These are phyloP conservation scores for Russula sp. DNA, from an alignment of 768 basidiomycete species.

Conservation along the genomic window DNA sequence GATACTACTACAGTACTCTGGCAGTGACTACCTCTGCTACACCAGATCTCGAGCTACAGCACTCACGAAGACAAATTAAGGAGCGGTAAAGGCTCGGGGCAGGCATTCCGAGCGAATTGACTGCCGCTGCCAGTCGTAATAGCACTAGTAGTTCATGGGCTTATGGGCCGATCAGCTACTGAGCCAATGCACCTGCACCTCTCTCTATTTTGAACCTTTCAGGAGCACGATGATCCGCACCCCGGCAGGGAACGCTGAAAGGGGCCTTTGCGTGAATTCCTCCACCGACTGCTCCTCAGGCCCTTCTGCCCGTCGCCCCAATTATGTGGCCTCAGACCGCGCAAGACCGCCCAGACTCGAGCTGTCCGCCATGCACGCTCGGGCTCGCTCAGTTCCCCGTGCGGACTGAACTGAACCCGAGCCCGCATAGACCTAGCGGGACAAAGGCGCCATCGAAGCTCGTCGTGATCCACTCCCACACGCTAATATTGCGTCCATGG, in stretches of 20 bases:
- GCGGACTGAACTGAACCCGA: constrained; percentile 29
- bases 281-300: constrained; percentile 22
- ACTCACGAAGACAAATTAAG: no score
- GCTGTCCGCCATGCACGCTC: constrained; percentile 34
- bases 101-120: no score
- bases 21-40: no score
- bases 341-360: constrained; percentile 49
- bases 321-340: constrained; percentile 50
- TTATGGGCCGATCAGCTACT: no score
- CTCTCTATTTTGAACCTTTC: constrained; percentile 31
- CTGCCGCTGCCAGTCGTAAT: no score
- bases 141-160: no score
- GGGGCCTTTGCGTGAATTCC: constrained; percentile 42
- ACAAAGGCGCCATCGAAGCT: constrained; percentile 77
- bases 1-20: no score
- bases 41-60: no score
- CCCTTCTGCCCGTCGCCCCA: constrained; percentile 32
- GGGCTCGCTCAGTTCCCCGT: constrained; percentile 31
- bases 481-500: constrained; percentile 54
- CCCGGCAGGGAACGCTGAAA: constrained; percentile 59
- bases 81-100: no score
- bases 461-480: constrained; percentile 74
- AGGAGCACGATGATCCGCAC: constrained; percentile 79
- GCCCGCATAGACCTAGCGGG: no score
- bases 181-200: constrained; percentile 27